Evolutionary conservation across 2,329 filamentous ascomycete species (phyloP), one percentile per base, ranked within the genome.

Genomic region (Bretziella fagacearum): DNA sequence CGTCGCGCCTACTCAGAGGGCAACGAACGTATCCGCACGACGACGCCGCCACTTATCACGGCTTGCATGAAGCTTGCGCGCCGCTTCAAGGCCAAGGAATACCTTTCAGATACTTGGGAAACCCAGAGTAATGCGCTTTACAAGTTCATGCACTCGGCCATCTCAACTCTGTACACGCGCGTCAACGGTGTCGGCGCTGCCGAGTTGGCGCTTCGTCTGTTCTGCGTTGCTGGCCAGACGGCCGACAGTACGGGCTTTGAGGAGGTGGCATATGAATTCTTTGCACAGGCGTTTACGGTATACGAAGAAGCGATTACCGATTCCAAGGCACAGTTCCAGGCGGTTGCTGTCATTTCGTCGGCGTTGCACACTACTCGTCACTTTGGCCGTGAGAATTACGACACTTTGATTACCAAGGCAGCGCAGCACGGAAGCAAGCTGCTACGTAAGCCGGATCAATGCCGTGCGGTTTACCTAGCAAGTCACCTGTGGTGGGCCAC

Each of bases 401-500:
- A 98, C 61, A 98, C 91, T 0, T 70, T 98, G 27, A 98, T 98
- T 59, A 98, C 91, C 7, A 98, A 98, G 64, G 93, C 86, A 54
- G 89, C 93, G 2, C 73, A 96, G 55, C 93, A 98, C 59, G 89
- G 91, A 15, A 95, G 87, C 65, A 98, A 96, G 62, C 68, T 98
- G 54, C 71, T 98, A 55, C 89, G 94, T 64, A 98, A 98, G 66
- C 93, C 91, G 1, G 91, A 98, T 60, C 91, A 98, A 64, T 98
- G 91, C 61, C 79, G 91, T 20, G 91, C 91, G 0, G 91, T 98
- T 8, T 98, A 96, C 58, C 67, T 98, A 54, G 91, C 91, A 3
- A 95, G 87, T 60, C 91, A 98, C 62, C 65, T 98, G 45, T 98
- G 91, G 91, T 98, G 91, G 91, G 84, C 86, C 1, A 87, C 85